Conservation (phyloP, 768 basidiomycete species). For the Boletus fagicola region DNA sequence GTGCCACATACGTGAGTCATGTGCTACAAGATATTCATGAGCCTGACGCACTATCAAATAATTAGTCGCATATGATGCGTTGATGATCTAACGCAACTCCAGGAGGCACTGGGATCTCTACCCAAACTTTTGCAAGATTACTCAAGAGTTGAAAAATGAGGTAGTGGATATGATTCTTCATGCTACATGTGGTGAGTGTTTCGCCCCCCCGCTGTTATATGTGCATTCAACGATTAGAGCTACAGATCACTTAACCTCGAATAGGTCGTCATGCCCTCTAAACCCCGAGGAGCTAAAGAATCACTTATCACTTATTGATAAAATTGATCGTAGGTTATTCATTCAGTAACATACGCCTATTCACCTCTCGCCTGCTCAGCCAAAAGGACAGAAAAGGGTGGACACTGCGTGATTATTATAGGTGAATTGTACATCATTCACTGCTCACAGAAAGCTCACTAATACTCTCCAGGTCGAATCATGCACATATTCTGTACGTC, state of each 20-base stretch:
- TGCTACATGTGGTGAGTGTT: constrained; percentile 25
- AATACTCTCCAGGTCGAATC: constrained; percentile 24
- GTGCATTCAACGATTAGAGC: not conserved
- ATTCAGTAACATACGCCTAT: not conserved
- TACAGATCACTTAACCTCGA: constrained; percentile 30
- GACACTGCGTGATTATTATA: constrained; percentile 23
- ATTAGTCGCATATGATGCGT: not conserved
- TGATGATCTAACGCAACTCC: not conserved
- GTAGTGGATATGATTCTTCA: constrained; percentile 26
- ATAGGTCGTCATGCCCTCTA: constrained; percentile 25
- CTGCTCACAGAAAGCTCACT: constrained; percentile 6
- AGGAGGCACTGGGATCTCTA: constrained; percentile 39
- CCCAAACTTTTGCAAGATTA: constrained; percentile 29
- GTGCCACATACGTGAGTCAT: constrained; percentile 8
- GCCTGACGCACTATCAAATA: constrained; percentile 8
- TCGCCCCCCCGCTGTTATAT: not conserved
- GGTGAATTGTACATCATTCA: constrained; percentile 10
- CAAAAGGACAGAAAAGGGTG: constrained; percentile 1
- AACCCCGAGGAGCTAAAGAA: constrained; percentile 19
- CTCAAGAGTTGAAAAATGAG: constrained; percentile 28
- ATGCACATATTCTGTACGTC: constrained; percentile 32
- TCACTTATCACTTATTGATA: constrained; percentile 27
- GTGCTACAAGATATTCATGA: not conserved
- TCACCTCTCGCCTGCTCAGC: constrained; percentile 13
- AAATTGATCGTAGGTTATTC: constrained; percentile 21